Conservation (phyloP, 257 asterid genomes). For the Ehretia macrophylla region DNA sequence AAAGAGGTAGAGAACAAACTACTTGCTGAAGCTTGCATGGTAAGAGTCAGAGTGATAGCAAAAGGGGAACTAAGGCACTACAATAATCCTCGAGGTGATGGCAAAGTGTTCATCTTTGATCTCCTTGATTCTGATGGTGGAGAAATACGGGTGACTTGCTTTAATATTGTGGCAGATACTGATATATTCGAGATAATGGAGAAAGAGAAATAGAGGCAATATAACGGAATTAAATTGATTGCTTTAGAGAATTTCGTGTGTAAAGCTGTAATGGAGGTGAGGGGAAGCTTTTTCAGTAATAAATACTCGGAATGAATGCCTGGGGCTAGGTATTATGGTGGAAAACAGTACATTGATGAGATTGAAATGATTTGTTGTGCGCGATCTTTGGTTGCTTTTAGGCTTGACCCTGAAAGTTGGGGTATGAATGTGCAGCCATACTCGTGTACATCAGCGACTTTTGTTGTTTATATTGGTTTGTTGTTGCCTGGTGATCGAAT, state of each 20-base stretch:
- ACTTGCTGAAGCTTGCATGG: no score
- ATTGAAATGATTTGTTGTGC: conserved; percentile 64
- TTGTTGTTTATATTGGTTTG: conserved; percentile 70
- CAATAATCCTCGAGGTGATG: no score
- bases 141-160: no score
- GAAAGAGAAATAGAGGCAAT: conserved; percentile 79
- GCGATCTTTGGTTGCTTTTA: conserved; percentile 68
- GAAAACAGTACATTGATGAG: conserved; percentile 76
- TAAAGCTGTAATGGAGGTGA: conserved; percentile 74
- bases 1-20: conserved; percentile 26
- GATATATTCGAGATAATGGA: no score
- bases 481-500: conserved; percentile 95
- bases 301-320: conserved; percentile 84
- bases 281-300: conserved; percentile 82
- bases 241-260: conserved; percentile 88
- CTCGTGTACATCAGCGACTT: conserved; percentile 81
- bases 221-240: conserved; percentile 68
- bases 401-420: conserved; percentile 70
- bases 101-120: no score
- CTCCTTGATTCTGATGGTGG: no score
- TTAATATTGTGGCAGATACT: no score
- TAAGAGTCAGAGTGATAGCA: no score
- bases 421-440: conserved; percentile 92
- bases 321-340: no score
- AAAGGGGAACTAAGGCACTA: no score